Conservation (phyloP, 257 asterid species). For the Fraxinus quadrangulata region DNA sequence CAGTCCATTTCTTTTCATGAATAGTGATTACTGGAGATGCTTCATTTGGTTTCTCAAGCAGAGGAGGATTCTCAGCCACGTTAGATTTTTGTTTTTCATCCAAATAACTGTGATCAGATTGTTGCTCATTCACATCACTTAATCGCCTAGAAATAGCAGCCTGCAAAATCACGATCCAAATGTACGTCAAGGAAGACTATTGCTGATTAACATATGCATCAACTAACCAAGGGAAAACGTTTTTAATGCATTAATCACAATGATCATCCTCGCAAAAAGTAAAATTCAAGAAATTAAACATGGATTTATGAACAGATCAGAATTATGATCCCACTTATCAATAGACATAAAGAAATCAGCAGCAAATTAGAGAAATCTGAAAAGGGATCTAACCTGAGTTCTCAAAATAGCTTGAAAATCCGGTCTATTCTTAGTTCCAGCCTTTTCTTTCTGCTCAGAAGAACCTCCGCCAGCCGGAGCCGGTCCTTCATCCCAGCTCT, state of each 20-base stretch:
- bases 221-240: background rate
- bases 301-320: background rate
- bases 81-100: constrained; percentile 40
- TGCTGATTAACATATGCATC: background rate
- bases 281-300: constrained; percentile 1
- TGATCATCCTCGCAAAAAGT: background rate
- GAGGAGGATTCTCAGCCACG: constrained; percentile 30
- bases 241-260: constrained; percentile 6
- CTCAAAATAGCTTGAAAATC: constrained; percentile 89
- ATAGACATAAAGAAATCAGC: background rate
- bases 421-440: constrained; percentile 47
- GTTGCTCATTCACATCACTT: constrained; percentile 70
- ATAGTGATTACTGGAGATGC: constrained; percentile 81
- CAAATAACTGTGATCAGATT: constrained; percentile 29
- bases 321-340: background rate
- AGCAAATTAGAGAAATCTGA: background rate
- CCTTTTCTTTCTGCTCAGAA: constrained; percentile 56
- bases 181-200: background rate
- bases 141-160: constrained; percentile 96
- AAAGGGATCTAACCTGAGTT: constrained; percentile 66
- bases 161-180: constrained; percentile 35
- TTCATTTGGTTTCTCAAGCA: constrained; percentile 39
- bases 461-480: constrained; percentile 47
- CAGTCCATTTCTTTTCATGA: constrained; percentile 98
- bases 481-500: constrained; percentile 87